Evolutionary conservation across 148 eudicot genomes (phyloP).

Genomic region (Vaccinium macrocarpon): DNA sequence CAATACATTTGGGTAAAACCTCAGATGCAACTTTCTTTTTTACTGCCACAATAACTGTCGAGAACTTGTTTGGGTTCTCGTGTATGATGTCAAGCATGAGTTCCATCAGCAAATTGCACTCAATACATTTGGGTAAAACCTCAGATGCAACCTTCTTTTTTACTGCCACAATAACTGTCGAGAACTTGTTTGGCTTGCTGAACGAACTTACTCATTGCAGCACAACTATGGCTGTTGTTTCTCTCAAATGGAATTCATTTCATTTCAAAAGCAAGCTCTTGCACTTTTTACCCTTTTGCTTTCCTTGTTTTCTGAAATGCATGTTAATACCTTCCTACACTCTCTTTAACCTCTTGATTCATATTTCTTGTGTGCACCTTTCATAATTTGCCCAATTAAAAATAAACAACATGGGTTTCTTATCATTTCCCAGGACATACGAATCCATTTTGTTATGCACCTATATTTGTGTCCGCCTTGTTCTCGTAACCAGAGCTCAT

Average conservation of each 20-base stretch:
- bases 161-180: neutral
- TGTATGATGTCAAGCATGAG: constrained; percentile 18
- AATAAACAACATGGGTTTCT: neutral
- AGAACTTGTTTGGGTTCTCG: neutral
- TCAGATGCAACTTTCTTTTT: neutral
- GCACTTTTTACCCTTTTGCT: neutral
- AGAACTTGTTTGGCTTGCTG: neutral
- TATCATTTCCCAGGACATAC: neutral
- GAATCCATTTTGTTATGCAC: neutral
- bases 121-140: neutral
- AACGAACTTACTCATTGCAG: neutral
- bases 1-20: neutral
- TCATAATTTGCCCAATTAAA: neutral
- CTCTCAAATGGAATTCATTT: neutral
- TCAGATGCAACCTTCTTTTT: neutral
- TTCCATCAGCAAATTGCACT: constrained; percentile 11
- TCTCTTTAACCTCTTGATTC: neutral
- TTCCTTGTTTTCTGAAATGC: neutral
- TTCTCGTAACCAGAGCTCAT: neutral
- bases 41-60: neutral
- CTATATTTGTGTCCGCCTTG: neutral
- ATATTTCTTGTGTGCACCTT: neutral
- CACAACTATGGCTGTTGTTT: neutral
- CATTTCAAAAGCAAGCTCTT: constrained; percentile 1
- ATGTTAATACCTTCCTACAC: neutral